phyloP scores from a whole-genome alignment of 2,329 filamentous ascomycete genomes.

The Geosmithia flava region DNA sequence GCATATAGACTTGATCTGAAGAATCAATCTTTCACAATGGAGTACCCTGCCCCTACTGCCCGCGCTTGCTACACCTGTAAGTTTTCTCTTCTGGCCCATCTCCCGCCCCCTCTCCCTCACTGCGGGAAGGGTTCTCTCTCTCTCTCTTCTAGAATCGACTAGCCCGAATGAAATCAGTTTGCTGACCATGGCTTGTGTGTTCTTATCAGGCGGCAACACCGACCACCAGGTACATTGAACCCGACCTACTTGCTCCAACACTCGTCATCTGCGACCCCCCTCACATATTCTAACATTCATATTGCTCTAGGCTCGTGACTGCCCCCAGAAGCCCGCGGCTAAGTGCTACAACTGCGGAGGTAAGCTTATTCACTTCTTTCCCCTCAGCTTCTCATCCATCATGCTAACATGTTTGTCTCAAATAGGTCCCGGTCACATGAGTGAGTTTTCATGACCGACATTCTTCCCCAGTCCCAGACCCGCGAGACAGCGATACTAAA shows the following conservation, averaged over 20 bases:
- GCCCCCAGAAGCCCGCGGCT: constrained; percentile 70
- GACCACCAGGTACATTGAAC: constrained; percentile 53
- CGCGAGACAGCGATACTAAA: neutral
- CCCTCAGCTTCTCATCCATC: neutral
- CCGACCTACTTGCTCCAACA: neutral
- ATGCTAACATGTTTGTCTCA: neutral
- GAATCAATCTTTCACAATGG: neutral
- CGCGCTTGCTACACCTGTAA: constrained; percentile 40
- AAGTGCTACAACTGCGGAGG: constrained; percentile 81
- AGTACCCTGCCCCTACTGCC: constrained; percentile 1
- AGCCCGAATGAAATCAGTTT: neutral
- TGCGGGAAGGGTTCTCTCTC: neutral
- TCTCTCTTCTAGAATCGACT: neutral
- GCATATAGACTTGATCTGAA: neutral
- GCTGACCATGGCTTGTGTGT: neutral
- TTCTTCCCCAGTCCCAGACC: constrained; percentile 3
- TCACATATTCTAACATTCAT: neutral
- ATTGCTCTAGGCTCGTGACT: constrained; percentile 58
- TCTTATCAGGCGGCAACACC: constrained; percentile 19
- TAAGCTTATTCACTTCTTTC: constrained; percentile 27
- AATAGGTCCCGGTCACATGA: constrained; percentile 59
- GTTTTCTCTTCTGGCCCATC: too few relatives aligned
- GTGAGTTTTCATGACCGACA: constrained; percentile 32
- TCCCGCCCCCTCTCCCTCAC: neutral
- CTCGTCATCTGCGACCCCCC: neutral